Evolutionary conservation across 768 basidiomycete species (phyloP).

Genomic region (Tricholoma matsutake): DNA sequence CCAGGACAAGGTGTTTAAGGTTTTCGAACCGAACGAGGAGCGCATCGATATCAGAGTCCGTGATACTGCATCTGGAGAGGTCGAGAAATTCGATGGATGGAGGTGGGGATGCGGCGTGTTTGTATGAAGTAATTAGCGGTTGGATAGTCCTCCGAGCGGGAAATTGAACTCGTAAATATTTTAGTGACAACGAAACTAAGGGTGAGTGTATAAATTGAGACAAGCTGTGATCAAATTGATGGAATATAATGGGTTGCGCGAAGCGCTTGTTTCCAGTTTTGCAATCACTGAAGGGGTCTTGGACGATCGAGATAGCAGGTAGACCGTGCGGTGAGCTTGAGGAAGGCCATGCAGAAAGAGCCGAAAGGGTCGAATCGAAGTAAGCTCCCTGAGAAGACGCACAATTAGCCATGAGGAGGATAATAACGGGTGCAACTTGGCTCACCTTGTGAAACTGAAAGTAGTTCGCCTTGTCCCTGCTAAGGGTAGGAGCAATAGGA

Average conservation of each 20-base stretch:
- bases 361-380: constrained; percentile 69
- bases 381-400: constrained; percentile 61
- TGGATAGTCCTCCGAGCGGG: constrained; percentile 60
- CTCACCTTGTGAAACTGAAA: constrained; percentile 75
- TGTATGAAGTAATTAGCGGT: constrained; percentile 25
- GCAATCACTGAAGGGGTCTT: constrained; percentile 54
- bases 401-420: not conserved
- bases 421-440: not conserved
- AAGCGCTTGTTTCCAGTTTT: constrained; percentile 36
- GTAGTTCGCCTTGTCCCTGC: constrained; percentile 73
- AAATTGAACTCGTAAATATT: constrained; percentile 64
- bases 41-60: constrained; percentile 49
- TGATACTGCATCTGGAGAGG: constrained; percentile 65
- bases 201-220: constrained; percentile 43
- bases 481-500: constrained; percentile 27
- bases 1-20: constrained; percentile 67
- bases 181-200: constrained; percentile 47
- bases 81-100: constrained; percentile 64
- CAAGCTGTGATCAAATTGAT: constrained; percentile 55
- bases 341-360: constrained; percentile 63
- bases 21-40: constrained; percentile 47
- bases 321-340: constrained; percentile 22
- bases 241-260: constrained; percentile 90
- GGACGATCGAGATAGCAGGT: constrained; percentile 55
- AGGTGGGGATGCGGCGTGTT: constrained; percentile 27